Evolutionary conservation across 257 asterid genomes (phyloP), one percentile per base, ranked within the genome.

Genomic region (Echium plantagineum): DNA sequence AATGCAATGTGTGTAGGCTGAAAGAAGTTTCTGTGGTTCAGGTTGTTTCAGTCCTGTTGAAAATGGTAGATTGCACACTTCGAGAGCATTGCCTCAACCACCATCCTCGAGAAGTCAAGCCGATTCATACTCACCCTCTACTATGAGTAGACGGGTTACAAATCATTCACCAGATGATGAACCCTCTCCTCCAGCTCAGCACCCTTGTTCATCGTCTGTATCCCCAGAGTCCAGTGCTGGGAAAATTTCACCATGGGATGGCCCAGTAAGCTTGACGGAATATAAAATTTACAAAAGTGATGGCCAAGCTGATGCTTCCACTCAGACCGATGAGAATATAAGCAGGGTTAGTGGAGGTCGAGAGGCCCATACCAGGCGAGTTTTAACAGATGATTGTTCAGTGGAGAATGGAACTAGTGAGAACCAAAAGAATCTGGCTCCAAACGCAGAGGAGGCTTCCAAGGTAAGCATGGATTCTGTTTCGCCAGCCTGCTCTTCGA

Each of bases 301-400:
- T 21, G 77, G 95, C 18, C 82, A 78, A 21, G 84, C 99, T 32
- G 94, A 93, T 80, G 99, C 97, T 63, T 80, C 96, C 30, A 93
- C 97, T 57, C 99, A 93, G 77, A 93, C 99, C 0, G 97, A 93
- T 56, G 97, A 84, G 61, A 82, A 73, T 59, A 60, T 74, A 52
- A 68, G 62, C 69, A 68, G 65, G 66, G 70, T 65, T 53, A 63
- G 61, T 46, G 65, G 42, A 70, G 64, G 74, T 57, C 83, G 66
- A 32, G 83, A 77, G 61, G 77, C 86, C 56, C 83, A 87, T 70
- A 74, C 76, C 10, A 66, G 86, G 70, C 95, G 94, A 19, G 85
- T 88, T 63, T 84, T 90, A 6, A 86, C 94, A 6, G 95, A 88
- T 52, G 96, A 90, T 15, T 79, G 79, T 9, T 55, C 77, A 49